A percentile compares a stretch with the other conserved stretches of the same genome.
phyloP scores from a whole-genome alignment of 1,139 yeast genomes.

The Arxiozyma telluris region DNA sequence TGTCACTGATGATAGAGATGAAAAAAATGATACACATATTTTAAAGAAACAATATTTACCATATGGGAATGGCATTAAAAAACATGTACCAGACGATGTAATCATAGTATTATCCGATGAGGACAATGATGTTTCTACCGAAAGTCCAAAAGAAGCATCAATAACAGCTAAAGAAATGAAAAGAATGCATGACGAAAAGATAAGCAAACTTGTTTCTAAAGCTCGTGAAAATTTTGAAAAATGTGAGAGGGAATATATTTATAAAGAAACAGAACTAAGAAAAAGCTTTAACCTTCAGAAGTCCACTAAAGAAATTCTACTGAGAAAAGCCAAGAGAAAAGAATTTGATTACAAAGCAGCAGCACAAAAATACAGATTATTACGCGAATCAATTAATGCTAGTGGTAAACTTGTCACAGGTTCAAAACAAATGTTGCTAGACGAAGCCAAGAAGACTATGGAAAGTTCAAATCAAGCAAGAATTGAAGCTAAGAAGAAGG shows the following conservation, averaged over 20 bases:
- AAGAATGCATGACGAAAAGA: background rate
- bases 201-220: constrained; percentile 4
- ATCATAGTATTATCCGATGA: constrained; percentile 13
- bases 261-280: constrained; percentile 11
- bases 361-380: constrained; percentile 3
- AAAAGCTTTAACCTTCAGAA: constrained; percentile 10
- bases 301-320: constrained; percentile 14
- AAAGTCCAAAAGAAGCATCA: constrained; percentile 1
- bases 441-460: constrained; percentile 12
- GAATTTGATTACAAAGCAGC: constrained; percentile 8
- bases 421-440: constrained; percentile 14
- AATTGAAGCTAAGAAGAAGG: constrained; percentile 15
- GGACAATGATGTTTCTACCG: constrained; percentile 11
- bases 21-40: constrained; percentile 1
- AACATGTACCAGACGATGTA: constrained; percentile 1
- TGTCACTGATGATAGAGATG: background rate
- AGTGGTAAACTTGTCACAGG: constrained; percentile 6
- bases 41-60: background rate
- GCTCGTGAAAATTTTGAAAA: constrained; percentile 5
- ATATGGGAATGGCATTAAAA: background rate
- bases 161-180: background rate
- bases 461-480: constrained; percentile 9
- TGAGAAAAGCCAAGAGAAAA: constrained; percentile 17
- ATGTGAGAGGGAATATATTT: constrained; percentile 2
- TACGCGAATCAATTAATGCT: constrained; percentile 7